phyloP scores from a whole-genome alignment of 345 rosid species.

The Nasturtium officinale region DNA sequence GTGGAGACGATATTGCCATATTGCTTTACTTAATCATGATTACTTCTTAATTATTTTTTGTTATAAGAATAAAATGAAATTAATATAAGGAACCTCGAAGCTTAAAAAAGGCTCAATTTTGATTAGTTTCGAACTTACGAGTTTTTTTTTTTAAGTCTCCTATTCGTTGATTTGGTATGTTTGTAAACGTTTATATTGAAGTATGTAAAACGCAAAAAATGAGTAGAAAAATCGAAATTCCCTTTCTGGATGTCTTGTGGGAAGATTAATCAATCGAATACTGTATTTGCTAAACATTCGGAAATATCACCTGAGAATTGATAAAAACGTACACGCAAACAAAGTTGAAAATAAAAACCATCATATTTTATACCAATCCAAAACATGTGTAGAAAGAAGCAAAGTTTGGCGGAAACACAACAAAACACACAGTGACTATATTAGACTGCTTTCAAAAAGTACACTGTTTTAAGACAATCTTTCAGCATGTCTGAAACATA shows the following conservation, averaged over 20 bases:
- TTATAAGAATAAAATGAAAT: background rate
- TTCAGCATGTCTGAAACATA: constrained; percentile 35
- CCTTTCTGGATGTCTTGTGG: background rate
- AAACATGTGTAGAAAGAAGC: constrained; percentile 15
- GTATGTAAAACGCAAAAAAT: background rate
- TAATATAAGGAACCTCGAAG: background rate
- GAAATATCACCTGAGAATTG: background rate
- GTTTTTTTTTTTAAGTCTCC: background rate
- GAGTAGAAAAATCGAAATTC: background rate
- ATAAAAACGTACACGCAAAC: constrained; percentile 30
- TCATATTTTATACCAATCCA: background rate
- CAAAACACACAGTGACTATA: constrained; percentile 27
- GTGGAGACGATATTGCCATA: background rate
- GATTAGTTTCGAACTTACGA: background rate
- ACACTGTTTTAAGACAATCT: constrained; percentile 29
- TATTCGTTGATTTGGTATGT: background rate
- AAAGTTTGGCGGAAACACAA: constrained; percentile 13
- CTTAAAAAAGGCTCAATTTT: background rate
- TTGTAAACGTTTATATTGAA: background rate
- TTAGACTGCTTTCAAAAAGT: constrained; percentile 21
- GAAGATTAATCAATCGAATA: background rate
- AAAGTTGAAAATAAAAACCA: constrained; percentile 20
- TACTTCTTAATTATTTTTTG: background rate
- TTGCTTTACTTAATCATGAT: constrained; percentile 3
- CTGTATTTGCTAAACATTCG: background rate